Evolutionary conservation across 129 eudicot species (phyloP), one percentile per base, ranked within the genome.

Genomic region (Erigeron canadensis): DNA sequence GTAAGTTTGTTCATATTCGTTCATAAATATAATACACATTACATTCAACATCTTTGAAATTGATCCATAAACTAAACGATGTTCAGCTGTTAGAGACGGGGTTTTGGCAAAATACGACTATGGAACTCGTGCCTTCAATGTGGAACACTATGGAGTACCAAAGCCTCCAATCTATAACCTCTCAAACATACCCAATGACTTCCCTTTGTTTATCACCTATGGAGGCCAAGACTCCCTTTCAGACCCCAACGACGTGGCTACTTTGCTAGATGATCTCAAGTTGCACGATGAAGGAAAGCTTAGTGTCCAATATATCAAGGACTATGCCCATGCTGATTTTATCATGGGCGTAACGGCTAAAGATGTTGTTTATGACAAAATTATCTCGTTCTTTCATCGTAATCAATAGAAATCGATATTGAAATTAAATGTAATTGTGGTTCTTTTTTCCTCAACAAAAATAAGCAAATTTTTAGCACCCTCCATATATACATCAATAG

Each of bases 201-300:
- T 93, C 67, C 98, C 98, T 11, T 74, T 93, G 23, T 89, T 83
- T 77, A 69, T 93, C 6, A 84, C 90, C 70, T 88, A 93, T 11
- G 98, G 98, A 63, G 98, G 98, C 19, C 83, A 76, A 69, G 98
- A 93, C 43, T 88, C 95, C 0, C 86, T 93, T 7, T 83, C 98
- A 8, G 98, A 93, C 80, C 84, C 80, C 0, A 75, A 77, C 72
- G 98, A 93, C 12, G 98, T 93, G 45, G 82, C 73, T 54, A 80
- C 77, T 56, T 79, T 93, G 57, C 90, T 93, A 1, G 96, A 85
- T 48, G 71, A 58, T 51, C 87, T 93, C 39, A 89, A 93, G 71
- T 2, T 54, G 55, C 98, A 89, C 8, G 96, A 92, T 48, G 47
- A 28, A 57, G 91, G 87, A 78, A 92, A 89, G 82, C 76, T 85